Conservation (phyloP, 495 filamentous ascomycete species). For the Stereocaulon alpinum region DNA sequence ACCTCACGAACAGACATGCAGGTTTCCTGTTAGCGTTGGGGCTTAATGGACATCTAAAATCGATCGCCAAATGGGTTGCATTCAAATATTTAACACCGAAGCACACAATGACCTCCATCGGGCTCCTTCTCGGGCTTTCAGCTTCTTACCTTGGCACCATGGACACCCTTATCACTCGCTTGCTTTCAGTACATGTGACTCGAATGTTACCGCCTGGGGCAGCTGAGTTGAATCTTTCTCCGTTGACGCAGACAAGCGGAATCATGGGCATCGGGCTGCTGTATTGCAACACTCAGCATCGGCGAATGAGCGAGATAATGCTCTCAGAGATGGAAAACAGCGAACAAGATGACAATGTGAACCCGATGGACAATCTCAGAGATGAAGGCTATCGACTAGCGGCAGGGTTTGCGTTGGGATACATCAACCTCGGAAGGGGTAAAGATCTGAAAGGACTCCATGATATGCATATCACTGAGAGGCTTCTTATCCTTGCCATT, state of each 20-base stretch:
- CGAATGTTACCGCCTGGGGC: conserved; percentile 84
- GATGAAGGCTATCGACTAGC: conserved; percentile 92
- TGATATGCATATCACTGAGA: conserved; percentile 88
- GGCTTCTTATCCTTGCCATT: conserved; percentile 73
- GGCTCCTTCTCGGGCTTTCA: conserved; percentile 80
- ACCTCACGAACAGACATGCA: conserved; percentile 86
- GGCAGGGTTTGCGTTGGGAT: conserved; percentile 85
- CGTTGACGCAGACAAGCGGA: conserved; percentile 89
- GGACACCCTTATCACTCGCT: conserved; percentile 87
- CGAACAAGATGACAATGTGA: conserved; percentile 58
- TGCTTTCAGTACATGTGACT: conserved; percentile 95
- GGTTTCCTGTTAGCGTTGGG: conserved; percentile 86
- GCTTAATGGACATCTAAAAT: conserved; percentile 90
- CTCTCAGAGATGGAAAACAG: conserved; percentile 89
- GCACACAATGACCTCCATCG: conserved; percentile 97
- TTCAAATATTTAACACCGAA: conserved; percentile 98
- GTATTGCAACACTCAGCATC: conserved; percentile 92
- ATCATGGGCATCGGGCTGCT: conserved; percentile 95
- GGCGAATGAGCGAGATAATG: conserved; percentile 98
- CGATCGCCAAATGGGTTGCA: conserved; percentile 91
- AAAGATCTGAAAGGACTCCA: conserved; percentile 78
- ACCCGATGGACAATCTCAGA: conserved; percentile 57
- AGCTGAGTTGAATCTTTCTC: conserved; percentile 86
- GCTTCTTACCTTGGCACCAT: conserved; percentile 92
- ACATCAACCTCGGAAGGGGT: conserved; percentile 90